Evolutionary conservation across 2,329 filamentous ascomycete genomes (phyloP).

Genomic region (Fusarium chlamydosporum): DNA sequence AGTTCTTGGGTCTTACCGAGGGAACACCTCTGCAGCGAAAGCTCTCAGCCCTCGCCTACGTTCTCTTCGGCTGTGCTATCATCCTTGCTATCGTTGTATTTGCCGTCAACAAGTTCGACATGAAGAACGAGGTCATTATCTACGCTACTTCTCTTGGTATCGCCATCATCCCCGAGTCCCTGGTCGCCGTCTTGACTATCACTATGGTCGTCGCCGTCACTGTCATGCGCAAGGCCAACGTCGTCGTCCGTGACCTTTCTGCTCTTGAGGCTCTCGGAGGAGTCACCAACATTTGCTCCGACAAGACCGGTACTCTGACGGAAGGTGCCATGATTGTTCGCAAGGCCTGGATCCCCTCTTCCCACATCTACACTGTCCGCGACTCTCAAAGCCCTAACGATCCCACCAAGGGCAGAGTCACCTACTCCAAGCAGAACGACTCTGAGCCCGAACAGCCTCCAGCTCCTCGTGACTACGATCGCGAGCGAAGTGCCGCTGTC

Average conservation of each 20-base stretch:
- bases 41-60: constrained; percentile 81
- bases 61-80: constrained; percentile 80
- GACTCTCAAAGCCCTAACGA: constrained; percentile 73
- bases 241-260: constrained; percentile 75
- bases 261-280: constrained; percentile 78
- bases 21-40: constrained; percentile 86
- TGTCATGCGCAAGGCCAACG: constrained; percentile 74
- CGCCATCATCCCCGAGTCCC: constrained; percentile 74
- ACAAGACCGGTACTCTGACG: constrained; percentile 79
- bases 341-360: constrained; percentile 74
- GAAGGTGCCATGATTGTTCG: constrained; percentile 79
- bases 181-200: constrained; percentile 78
- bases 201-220: constrained; percentile 77
- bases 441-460: constrained; percentile 54
- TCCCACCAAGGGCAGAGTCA: constrained; percentile 70
- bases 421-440: constrained; percentile 59
- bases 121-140: constrained; percentile 68
- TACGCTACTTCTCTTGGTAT: constrained; percentile 72
- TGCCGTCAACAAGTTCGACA: constrained; percentile 67
- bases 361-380: constrained; percentile 71
- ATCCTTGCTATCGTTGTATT: constrained; percentile 71
- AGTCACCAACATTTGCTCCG: constrained; percentile 80
- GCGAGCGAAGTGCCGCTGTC: constrained; percentile 70
- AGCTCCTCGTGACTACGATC: constrained; percentile 68
- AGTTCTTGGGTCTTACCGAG: constrained; percentile 72